phyloP scores from a whole-genome alignment of 176 grass and related monocot genomes.

The Oryza meyeriana region DNA sequence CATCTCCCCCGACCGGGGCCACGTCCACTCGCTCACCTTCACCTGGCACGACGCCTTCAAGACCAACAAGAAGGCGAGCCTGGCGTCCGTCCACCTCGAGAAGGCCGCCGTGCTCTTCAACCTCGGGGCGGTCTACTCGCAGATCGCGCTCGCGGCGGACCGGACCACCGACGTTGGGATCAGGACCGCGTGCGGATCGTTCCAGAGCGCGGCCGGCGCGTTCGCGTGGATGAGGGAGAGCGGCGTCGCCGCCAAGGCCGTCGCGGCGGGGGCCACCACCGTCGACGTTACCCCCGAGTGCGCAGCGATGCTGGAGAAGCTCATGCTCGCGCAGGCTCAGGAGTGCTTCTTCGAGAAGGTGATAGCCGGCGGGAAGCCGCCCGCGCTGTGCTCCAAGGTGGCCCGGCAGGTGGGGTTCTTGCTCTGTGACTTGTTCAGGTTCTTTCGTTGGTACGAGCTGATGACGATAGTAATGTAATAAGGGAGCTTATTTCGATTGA shows the following conservation, averaged over 20 bases:
- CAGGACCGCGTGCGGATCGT: slow-evolving; percentile 74
- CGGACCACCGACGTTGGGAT: slow-evolving; percentile 71
- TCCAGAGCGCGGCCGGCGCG: slow-evolving; percentile 78
- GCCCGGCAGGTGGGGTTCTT: slow-evolving; percentile 75
- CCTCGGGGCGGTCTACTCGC: slow-evolving; percentile 78
- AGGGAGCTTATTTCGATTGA: slow-evolving; percentile 5
- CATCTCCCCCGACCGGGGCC: slow-evolving; percentile 68
- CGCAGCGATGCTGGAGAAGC: slow-evolving; percentile 84
- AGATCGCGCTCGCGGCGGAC: slow-evolving; percentile 86
- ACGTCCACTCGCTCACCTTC: slow-evolving; percentile 84
- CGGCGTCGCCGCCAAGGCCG: slow-evolving; percentile 70
- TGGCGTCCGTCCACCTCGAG: slow-evolving; percentile 79
- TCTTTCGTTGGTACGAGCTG: slow-evolving; percentile 11
- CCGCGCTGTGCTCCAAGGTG: slow-evolving; percentile 84
- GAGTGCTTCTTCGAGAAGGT: slow-evolving; percentile 99
- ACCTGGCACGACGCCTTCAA: slow-evolving; percentile 97
- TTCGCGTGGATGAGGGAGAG: slow-evolving; percentile 80
- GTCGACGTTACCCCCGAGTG: slow-evolving; percentile 82
- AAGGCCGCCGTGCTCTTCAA: slow-evolving; percentile 82
- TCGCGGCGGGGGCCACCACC: slow-evolving; percentile 63
- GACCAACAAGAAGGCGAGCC: slow-evolving; percentile 60
- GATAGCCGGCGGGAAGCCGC: slow-evolving; percentile 84
- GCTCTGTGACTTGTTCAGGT: slow-evolving; percentile 21
- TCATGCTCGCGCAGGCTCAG: slow-evolving; percentile 97
- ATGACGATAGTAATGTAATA: neutral